Conservation (phyloP, 2,329 filamentous ascomycete genomes). For the Tympanopsis confertula region DNA sequence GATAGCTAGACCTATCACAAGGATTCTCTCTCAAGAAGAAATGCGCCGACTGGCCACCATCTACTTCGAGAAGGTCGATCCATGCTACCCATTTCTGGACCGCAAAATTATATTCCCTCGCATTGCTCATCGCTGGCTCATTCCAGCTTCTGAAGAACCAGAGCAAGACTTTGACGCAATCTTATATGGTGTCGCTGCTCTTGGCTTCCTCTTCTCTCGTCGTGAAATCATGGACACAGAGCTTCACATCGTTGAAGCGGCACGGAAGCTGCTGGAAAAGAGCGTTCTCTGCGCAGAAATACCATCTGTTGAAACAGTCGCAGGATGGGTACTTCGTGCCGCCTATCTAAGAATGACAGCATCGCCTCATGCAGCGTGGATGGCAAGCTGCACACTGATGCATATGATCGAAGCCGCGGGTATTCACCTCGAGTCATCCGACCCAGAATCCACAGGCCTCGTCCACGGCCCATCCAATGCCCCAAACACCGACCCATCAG, state of each 20-base stretch:
- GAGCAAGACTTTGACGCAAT: constrained; percentile 30
- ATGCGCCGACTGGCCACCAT: constrained; percentile 30
- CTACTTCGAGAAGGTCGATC: constrained; percentile 41
- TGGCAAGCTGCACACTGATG: constrained; percentile 44
- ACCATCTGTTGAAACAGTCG: not conserved
- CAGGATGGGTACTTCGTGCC: constrained; percentile 37
- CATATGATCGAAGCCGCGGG: constrained; percentile 43
- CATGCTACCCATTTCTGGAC: constrained; percentile 37
- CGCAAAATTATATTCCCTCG: constrained; percentile 15
- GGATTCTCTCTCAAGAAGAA: constrained; percentile 31
- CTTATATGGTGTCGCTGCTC: constrained; percentile 39
- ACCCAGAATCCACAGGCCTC: no score
- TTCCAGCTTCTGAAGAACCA: constrained; percentile 9
- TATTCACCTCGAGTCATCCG: constrained; percentile 24
- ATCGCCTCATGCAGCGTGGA: constrained; percentile 41
- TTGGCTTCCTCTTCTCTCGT: constrained; percentile 38
- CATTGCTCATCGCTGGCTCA: constrained; percentile 19
- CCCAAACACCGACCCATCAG: no score
- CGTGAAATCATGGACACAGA: constrained; percentile 19
- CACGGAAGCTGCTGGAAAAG: no score
- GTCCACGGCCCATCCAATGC: not conserved
- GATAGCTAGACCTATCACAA: constrained; percentile 23
- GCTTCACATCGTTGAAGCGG: no score
- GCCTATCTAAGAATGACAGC: constrained; percentile 40
- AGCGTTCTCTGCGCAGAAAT: no score